Base-by-base conservation (phyloP, 2,329 filamentous ascomycete species). In the Aspergillus pseudoterreus region DNA sequence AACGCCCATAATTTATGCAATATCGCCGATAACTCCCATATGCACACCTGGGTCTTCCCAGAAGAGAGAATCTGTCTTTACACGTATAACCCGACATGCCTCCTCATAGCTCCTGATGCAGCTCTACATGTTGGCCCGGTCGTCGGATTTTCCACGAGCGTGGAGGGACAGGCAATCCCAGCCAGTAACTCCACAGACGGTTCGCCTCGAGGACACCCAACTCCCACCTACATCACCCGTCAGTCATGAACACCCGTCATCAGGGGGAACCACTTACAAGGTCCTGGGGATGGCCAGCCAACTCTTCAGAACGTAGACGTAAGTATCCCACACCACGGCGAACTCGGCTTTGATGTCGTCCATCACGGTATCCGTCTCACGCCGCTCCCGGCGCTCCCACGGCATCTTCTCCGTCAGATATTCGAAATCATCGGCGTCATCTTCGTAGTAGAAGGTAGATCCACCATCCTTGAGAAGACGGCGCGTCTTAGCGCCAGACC, bases 231-330 rank as follows among this genome's bases (percentile, higher is more conserved):
- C 30, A 52, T 3, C 6, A 24, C 41, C 19, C 11, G 35, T 38
- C 35, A 17, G 6, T 36, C 4, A 24, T 48, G n/a, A 43, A n/a
- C 39, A 33, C 15, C 12, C 2, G 8, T 6, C 14, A 32, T 4
- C 12, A 22, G 11, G 38, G 6, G 11, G 5, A n/a, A 24, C 2
- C 5, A 83, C 88, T 83, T 80, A 94, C 88, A 88, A 51, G 55
- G 80, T 80, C 43, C 71, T 76, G 0, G 92, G 92, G 44, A 91
- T 75, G 19, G 78, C 73, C 5, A 84, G 49, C 89, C 90, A 99
- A 53, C 82, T 81, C 57, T 70, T 78, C 8, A 94, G 21, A 2
- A 97, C 84, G 60, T 85, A 83, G 59, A 82, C 79, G 44, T 82
- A 76, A 0, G 84, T 85, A 52, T 78, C 76, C 63, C 77, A 81